Evolutionary conservation across 495 filamentous ascomycete species (phyloP).

Genomic region (Sabuloglossum arenarium): DNA sequence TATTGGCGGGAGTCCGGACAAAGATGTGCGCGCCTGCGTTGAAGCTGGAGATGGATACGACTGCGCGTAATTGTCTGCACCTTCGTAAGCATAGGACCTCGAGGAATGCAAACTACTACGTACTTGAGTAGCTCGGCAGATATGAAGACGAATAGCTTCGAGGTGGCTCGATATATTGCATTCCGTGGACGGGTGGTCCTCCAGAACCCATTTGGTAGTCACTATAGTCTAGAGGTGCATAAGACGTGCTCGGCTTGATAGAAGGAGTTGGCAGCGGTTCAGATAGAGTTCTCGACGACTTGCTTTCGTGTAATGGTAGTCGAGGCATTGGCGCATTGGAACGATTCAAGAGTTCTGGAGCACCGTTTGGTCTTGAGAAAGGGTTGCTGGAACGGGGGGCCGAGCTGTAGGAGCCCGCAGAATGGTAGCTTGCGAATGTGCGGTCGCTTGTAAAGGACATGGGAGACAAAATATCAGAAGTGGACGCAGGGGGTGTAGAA

Average conservation of each 20-base stretch:
- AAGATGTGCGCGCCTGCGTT: background rate
- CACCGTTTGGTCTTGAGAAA: constrained; percentile 29
- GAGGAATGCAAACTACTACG: background rate
- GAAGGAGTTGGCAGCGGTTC: constrained; percentile 36
- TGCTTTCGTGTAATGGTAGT: constrained; percentile 35
- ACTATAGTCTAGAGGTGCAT: constrained; percentile 29
- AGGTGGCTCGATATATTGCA: background rate
- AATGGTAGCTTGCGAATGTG: background rate
- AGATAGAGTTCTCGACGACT: constrained; percentile 34
- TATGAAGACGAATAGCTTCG: background rate
- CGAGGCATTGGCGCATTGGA: constrained; percentile 29
- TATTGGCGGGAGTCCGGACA: background rate
- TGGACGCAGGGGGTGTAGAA: constrained; percentile 19
- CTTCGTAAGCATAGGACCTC: background rate
- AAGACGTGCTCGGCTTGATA: constrained; percentile 39
- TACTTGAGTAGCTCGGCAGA: background rate
- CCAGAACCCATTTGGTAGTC: constrained; percentile 23
- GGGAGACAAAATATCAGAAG: constrained; percentile 15
- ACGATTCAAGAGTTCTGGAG: constrained; percentile 24
- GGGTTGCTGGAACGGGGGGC: constrained; percentile 31
- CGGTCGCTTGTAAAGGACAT: constrained; percentile 20
- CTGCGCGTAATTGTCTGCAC: background rate
- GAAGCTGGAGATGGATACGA: background rate
- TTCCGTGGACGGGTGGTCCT: constrained; percentile 19
- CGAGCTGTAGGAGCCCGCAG: background rate